Evolutionary conservation across 768 basidiomycete genomes (phyloP).

Genomic region (Boletus pseudopeckii): DNA sequence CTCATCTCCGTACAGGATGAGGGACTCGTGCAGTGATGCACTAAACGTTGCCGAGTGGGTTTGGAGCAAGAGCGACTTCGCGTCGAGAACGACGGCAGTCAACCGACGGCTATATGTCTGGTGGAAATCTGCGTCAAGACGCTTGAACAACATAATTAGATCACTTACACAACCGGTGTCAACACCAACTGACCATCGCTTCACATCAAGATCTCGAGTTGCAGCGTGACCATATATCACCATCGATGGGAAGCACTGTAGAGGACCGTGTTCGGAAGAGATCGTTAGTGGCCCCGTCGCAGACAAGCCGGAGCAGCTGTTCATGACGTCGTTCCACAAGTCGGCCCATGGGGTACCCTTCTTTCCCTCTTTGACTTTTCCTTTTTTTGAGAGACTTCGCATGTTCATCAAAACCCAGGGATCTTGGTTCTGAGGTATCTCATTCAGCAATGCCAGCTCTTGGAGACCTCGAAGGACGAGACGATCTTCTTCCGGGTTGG

Average conservation of each 20-base stretch:
- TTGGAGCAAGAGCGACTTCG: constrained; percentile 15
- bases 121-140: not conserved
- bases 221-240: constrained; percentile 91
- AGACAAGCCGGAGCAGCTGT: constrained; percentile 50
- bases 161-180: constrained; percentile 81
- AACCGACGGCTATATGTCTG: constrained; percentile 59
- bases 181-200: constrained; percentile 79
- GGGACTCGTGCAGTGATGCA: constrained; percentile 18
- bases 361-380: constrained; percentile 28
- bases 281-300: not conserved
- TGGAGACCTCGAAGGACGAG: constrained; percentile 50
- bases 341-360: constrained; percentile 73
- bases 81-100: constrained; percentile 63
- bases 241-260: constrained; percentile 69
- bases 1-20: constrained; percentile 56
- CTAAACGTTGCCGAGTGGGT: constrained; percentile 14
- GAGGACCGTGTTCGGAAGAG: constrained; percentile 1
- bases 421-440: constrained; percentile 72
- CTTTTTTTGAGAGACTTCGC: constrained; percentile 37
- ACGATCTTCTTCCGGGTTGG: constrained; percentile 19
- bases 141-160: not conserved
- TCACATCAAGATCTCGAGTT: constrained; percentile 72
- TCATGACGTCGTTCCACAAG: constrained; percentile 68
- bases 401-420: constrained; percentile 63
- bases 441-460: constrained; percentile 61